A percentile compares a stretch with the other conserved stretches of the same genome.
Conservation (phyloP, 176 grass and related monocot species). For the Puccinellia tenuiflora region DNA sequence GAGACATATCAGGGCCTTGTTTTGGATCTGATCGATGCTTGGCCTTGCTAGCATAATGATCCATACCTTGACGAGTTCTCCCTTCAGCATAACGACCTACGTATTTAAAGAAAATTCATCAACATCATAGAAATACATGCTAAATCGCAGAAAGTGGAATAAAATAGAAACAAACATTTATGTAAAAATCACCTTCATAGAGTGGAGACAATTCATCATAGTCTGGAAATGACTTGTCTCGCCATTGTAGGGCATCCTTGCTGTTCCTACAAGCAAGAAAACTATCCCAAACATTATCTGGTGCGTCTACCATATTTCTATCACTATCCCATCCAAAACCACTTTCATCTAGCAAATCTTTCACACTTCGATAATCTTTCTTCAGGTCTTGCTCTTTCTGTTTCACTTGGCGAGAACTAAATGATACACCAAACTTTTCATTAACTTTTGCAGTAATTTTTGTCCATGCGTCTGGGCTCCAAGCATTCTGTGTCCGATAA, state of each 20-base stretch:
- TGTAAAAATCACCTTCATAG: neutral
- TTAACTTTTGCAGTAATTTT: neutral
- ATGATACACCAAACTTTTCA: neutral
- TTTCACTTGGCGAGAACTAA: neutral
- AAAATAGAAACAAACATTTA: neutral
- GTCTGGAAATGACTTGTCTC: neutral
- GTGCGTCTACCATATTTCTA: too few species aligned
- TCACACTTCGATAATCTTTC: neutral
- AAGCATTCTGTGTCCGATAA: neutral
- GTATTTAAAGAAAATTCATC: neutral
- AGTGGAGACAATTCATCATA: neutral
- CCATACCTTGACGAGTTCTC: neutral
- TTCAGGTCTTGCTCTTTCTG: neutral
- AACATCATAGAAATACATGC: neutral
- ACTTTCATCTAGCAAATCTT: neutral
- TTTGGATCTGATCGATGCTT: too few species aligned
- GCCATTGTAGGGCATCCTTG: neutral
- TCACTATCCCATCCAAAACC: constrained; percentile 15
- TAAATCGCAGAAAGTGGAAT: neutral
- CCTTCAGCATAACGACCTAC: neutral
- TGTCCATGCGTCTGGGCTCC: neutral
- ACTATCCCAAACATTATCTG: neutral
- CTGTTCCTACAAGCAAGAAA: neutral
- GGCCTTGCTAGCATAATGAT: neutral
- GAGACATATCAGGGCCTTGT: too few species aligned